Evolutionary conservation across 2,329 filamentous ascomycete genomes (phyloP), one percentile per base, ranked within the genome.

Genomic region (Sclerotinia sclerotiorum): DNA sequence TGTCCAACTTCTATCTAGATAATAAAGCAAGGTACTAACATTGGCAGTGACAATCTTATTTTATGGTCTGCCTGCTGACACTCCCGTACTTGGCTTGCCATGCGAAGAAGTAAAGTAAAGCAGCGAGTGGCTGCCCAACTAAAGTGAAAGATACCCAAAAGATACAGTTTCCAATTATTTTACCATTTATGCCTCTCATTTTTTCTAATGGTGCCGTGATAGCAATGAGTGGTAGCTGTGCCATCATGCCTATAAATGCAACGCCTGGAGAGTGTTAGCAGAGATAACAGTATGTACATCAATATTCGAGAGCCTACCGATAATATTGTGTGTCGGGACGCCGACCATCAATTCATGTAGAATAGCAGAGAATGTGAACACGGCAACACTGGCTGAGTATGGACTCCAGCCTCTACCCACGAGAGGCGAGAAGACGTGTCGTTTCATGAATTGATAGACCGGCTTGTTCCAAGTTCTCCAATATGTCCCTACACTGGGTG

Each of bases 391-490:
- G 1, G 95, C 92, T 0, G 85, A 78, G 3, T 82, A 80, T 11
- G 89, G 85, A 68, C 86, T 90, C 84, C 92, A 94, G 1, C 95
- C 95, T 58, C 95, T 86, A 0, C 92, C 92, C 44, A 97, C 84
- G 71, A 99, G 84, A 1, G 95, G 95, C 51, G 90, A 90, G 81
- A 95, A 98, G 64, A 99, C 88, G 78, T 99, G 95, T 49, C 95
- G 85, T 76, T 92, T 94, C 89, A 99, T 98, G 79, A 97, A 99
- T 69, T 93, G 90, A 77, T 97, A 97, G 7, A 99, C 94, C 0
- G 95, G 95, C 78, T 96, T 96, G 81, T 99, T 99, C 95, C 95
- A 99, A 0, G 90, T 91, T 29, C 94, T 88, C 94, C 94, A 97
- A 82, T 99, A 99, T 5, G 85, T 86, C 46, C 94, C 92, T 8